Evolutionary conservation across 352 stramenopile species (phyloP).

Genomic region (Phytophthora cryptogea): DNA sequence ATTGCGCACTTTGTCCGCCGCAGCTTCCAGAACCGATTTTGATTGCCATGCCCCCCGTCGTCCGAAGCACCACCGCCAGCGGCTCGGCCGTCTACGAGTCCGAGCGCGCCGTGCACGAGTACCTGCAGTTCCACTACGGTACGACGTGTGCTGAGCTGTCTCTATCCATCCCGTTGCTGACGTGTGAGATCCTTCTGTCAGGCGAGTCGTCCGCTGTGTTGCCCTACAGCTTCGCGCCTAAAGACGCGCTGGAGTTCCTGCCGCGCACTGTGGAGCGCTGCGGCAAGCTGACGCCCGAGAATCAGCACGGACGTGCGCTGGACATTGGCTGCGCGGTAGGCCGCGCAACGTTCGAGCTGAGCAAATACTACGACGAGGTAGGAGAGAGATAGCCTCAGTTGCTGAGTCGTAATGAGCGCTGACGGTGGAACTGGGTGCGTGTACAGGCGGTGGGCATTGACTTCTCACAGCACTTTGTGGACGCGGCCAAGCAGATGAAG

Average conservation of each 20-base stretch:
- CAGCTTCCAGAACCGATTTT: slow-evolving; percentile 2
- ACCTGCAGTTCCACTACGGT: slow-evolving; percentile 93
- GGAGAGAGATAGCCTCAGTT: neutral
- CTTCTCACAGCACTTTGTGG: slow-evolving; percentile 92
- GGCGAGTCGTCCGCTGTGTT: slow-evolving; percentile 68
- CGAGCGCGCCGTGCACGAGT: slow-evolving; percentile 86
- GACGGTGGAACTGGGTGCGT: neutral
- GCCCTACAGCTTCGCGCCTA: slow-evolving; percentile 71
- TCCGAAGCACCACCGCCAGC: slow-evolving; percentile 88
- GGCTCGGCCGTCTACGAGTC: slow-evolving; percentile 90
- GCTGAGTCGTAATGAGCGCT: slow-evolving; percentile 1
- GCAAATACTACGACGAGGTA: slow-evolving; percentile 92
- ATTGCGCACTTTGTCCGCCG: too few species aligned
- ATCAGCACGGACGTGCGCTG: slow-evolving; percentile 79
- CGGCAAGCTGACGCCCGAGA: slow-evolving; percentile 52
- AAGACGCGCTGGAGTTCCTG: slow-evolving; percentile 88
- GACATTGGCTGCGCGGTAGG: slow-evolving; percentile 96
- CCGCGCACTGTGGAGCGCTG: slow-evolving; percentile 81
- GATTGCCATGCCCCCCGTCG: slow-evolving; percentile 20
- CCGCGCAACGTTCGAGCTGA: slow-evolving; percentile 93
- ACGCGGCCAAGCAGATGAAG: slow-evolving; percentile 89
- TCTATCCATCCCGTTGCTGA: too few species aligned
- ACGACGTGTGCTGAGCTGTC: neutral
- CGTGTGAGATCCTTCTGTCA: slow-evolving; percentile 17
- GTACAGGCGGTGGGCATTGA: slow-evolving; percentile 91